phyloP scores from a whole-genome alignment of 1,139 yeast species.

The Candida gigantensis region DNA sequence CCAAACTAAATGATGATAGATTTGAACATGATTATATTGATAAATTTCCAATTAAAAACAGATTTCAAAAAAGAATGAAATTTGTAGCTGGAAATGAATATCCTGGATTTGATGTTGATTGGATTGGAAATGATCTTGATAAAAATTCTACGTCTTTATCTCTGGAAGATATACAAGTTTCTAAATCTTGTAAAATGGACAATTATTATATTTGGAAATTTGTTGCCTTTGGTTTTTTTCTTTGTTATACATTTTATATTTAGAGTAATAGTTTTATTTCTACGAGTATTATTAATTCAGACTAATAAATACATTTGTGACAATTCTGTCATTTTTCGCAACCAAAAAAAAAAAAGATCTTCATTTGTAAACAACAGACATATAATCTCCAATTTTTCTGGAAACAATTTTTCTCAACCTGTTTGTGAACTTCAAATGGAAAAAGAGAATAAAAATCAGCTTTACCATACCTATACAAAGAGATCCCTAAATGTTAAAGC shows the following conservation, averaged over 20 bases:
- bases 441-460: too few relatives aligned
- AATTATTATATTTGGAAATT: not conserved
- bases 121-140: too few relatives aligned
- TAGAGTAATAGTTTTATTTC: not conserved
- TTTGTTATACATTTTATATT: not conserved
- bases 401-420: not conserved
- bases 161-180: not conserved
- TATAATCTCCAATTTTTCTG: too few relatives aligned
- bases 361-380: too few relatives aligned
- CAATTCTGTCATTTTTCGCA: not conserved
- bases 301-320: not conserved
- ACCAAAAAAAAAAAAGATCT: conserved; percentile 1
- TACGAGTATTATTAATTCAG: too few relatives aligned
- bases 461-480: too few relatives aligned
- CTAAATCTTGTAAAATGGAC: not conserved
- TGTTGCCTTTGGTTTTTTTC: not conserved
- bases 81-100: not conserved
- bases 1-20: conserved; percentile 5
- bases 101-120: not conserved
- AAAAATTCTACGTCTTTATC: too few relatives aligned
- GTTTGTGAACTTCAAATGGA: too few relatives aligned
- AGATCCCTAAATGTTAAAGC: conserved; percentile 4
- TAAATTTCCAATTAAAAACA: not conserved
- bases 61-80: not conserved
- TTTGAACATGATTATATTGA: conserved; percentile 7